Conservation (phyloP, 2,329 filamentous ascomycete species). For the Coleophoma cylindrospora region DNA sequence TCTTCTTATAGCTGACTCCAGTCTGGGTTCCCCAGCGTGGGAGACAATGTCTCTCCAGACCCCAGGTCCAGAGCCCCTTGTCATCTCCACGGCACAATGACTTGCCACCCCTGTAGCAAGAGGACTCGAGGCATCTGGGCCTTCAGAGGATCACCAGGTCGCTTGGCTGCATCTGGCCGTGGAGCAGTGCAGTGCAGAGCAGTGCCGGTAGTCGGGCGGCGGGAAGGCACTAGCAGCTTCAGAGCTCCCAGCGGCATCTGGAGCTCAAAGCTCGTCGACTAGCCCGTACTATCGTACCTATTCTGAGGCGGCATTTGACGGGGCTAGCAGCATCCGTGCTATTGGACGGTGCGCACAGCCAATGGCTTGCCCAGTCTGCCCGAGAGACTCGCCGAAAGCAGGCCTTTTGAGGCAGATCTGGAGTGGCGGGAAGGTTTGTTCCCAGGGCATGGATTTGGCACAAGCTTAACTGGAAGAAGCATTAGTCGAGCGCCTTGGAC, state of each 20-base stretch:
- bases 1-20: conserved; percentile 10
- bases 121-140: background rate
- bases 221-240: background rate
- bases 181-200: background rate
- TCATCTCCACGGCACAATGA: background rate
- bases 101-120: conserved; percentile 1
- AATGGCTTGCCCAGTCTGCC: background rate
- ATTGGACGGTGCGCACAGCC: background rate
- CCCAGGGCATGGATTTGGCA: no score
- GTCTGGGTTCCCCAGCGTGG: background rate
- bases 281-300: background rate
- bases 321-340: background rate
- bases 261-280: conserved; percentile 1
- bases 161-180: background rate
- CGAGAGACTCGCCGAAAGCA: conserved; percentile 3
- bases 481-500: background rate
- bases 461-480: no score
- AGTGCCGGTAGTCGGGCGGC: background rate
- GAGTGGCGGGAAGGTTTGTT: background rate
- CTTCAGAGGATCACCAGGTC: background rate
- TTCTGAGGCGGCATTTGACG: conserved; percentile 1
- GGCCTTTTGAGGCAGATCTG: conserved; percentile 3
- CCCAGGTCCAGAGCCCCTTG: background rate
- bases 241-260: conserved; percentile 1
- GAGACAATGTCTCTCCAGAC: background rate